Percentiles rank a stretch among this genome's conserved stretches.
Evolutionary conservation across 148 eudicot genomes (phyloP).

Genomic region (Vaccinium vitisidaea): DNA sequence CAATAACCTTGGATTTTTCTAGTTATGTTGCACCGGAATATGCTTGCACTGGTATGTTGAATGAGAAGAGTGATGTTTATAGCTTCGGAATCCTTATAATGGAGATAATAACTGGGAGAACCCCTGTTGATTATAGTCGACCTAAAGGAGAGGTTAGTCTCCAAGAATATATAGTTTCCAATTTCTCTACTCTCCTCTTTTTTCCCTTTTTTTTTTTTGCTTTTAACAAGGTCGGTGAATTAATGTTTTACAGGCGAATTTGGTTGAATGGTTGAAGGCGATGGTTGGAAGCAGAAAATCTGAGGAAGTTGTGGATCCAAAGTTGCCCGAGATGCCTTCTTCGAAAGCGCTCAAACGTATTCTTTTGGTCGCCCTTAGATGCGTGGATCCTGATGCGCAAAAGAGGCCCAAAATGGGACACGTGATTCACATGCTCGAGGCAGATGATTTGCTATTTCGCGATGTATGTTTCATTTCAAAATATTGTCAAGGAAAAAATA

Average conservation of each 20-base stretch:
- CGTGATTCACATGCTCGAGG: constrained; percentile 91
- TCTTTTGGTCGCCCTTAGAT: constrained; percentile 71
- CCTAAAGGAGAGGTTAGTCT: constrained; percentile 72
- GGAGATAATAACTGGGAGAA: constrained; percentile 82
- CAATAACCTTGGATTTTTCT: constrained; percentile 8
- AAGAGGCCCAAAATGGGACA: constrained; percentile 93
- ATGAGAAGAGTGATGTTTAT: constrained; percentile 77
- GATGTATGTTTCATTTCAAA: constrained; percentile 40
- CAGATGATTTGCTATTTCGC: constrained; percentile 66
- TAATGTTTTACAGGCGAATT: constrained; percentile 51
- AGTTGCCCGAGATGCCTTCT: constrained; percentile 67
- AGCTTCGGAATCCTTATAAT: constrained; percentile 80
- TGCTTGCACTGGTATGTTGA: constrained; percentile 90
- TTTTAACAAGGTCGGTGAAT: background rate
- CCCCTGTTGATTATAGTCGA: constrained; percentile 76
- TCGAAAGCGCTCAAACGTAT: constrained; percentile 74
- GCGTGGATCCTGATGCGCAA: constrained; percentile 79
- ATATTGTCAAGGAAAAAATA: background rate
- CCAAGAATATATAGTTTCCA: background rate
- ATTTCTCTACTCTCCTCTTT: background rate
- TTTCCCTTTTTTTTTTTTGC: background rate
- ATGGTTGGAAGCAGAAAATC: constrained; percentile 79
- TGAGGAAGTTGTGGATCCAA: constrained; percentile 86
- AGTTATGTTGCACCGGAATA: constrained; percentile 91
- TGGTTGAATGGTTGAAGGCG: constrained; percentile 79